Evolutionary conservation across 148 eudicot species (phyloP), one percentile per base, ranked within the genome.

Genomic region (Rhododendron ferrugineum): DNA sequence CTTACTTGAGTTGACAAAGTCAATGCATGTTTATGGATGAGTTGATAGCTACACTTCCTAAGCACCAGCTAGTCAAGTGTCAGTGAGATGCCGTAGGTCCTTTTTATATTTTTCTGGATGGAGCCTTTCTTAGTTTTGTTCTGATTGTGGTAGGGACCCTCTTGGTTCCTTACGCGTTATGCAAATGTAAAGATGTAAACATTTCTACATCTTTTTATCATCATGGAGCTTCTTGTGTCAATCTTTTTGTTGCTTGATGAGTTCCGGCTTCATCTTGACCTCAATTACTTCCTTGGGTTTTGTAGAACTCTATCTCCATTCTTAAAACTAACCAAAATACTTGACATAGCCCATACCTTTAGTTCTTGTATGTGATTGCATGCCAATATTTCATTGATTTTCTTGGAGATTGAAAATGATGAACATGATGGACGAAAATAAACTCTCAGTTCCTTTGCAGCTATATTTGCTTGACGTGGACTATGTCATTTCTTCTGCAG

Each of bases 401-500:
- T 74, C 60, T 64, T 56, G 26, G 50, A 54, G 47, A 9, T 81
- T 74, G 60, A 42, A 70, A 36, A 20, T 58, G 80, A 46, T 66
- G 42, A 68, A 70, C 46, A n/a, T 50, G 49, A 64, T n/a, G 47
- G 20, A 15, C 5, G 30, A 37, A 30, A 70, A 22, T 46, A 46
- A 66, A 20, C 50, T 15, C 49, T 10, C 78, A 32, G 34, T n/a
- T 87, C 49, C 26, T 84, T 60, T 42, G 42, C 68, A 62, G n/a
- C 9, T 26, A 42, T 40, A 28, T 52, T 32, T 54, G 37, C 78
- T 76, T 40, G 44, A 40, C 81, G 44, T 77, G 76, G 56, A 78
- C 76, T 62, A 8, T 78, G 77, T 81, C 3, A 76, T 78, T 46
- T 81, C 34, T 86, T 58, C 84, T 86, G 86, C 93, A 97, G 99